Conservation (phyloP, 208 protist species). For the Histomonas meleagridis region DNA sequence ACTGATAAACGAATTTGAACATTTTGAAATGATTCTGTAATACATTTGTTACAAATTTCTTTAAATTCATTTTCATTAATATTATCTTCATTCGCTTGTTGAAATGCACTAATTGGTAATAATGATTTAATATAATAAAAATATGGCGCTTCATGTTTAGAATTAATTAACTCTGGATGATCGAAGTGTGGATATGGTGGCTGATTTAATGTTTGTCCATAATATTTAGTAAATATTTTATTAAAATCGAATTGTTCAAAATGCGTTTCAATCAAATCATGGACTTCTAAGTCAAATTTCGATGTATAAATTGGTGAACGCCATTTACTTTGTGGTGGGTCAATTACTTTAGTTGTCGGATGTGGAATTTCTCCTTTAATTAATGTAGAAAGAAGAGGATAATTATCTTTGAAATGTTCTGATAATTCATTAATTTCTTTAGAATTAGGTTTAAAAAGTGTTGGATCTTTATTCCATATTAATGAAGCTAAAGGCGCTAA, state of each 20-base stretch:
- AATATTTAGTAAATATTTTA: background rate
- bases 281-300: background rate
- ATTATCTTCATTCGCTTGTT: background rate
- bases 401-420: background rate
- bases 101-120: background rate
- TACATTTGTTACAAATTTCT: background rate
- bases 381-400: background rate
- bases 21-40: background rate
- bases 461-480: constrained; percentile 20
- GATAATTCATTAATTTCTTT: background rate
- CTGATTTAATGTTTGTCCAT: background rate
- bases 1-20: background rate
- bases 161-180: background rate
- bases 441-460: background rate
- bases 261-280: background rate
- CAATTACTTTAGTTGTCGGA: background rate
- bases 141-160: background rate
- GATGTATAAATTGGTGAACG: constrained; percentile 23
- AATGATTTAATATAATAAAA: background rate
- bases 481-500: background rate
- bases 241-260: background rate
- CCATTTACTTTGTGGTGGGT: background rate
- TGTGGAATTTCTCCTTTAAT: constrained; percentile 29
- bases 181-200: background rate
- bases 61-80: background rate